These are phyloP conservation scores for Nigrograna mackinnonii DNA, from an alignment of 2,329 filamentous ascomycete genomes.

Conservation along the genomic window DNA sequence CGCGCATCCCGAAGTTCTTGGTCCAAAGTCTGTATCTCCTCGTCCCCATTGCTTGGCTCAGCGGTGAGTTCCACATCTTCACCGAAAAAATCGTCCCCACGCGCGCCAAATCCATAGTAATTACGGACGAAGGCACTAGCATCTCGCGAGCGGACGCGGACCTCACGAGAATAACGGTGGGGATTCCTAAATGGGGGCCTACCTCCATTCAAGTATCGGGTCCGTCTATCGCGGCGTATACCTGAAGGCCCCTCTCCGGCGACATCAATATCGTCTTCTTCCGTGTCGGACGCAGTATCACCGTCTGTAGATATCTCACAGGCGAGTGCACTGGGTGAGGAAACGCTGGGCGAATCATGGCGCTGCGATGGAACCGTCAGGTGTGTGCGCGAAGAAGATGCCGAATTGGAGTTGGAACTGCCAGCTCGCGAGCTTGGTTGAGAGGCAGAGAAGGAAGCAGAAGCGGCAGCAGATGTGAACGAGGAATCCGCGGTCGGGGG, in stretches of 20 bases:
- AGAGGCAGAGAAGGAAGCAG: slow-evolving; percentile 51
- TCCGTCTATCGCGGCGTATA: slow-evolving; percentile 18
- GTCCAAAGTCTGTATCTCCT: slow-evolving; percentile 26
- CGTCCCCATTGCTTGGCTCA: slow-evolving; percentile 19
- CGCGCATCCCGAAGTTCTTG: slow-evolving; percentile 67
- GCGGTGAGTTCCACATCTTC: slow-evolving; percentile 22
- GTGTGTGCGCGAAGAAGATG: slow-evolving; percentile 40
- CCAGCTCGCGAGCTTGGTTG: slow-evolving; percentile 47
- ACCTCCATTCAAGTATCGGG: slow-evolving; percentile 23
- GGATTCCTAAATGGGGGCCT: slow-evolving; percentile 32
- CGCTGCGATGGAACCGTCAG: slow-evolving; percentile 40
- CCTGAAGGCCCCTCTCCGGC: slow-evolving; percentile 8
- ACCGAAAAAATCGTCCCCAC: slow-evolving; percentile 2
- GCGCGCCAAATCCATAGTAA: slow-evolving; percentile 17
- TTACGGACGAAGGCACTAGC: slow-evolving; percentile 30
- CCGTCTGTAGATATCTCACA: slow-evolving; percentile 52
- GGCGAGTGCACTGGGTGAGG: too few species aligned
- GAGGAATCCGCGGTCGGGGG: slow-evolving; percentile 81
- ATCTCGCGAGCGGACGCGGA: slow-evolving; percentile 29
- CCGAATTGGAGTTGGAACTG: slow-evolving; percentile 51
- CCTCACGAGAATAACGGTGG: slow-evolving; percentile 27
- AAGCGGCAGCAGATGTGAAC: slow-evolving; percentile 70
- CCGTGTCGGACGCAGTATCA: slow-evolving; percentile 55
- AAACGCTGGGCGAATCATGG: slow-evolving; percentile 44
- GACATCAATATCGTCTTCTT: slow-evolving; percentile 52